These are phyloP conservation scores for Zanthoxylum bungeanum DNA, from an alignment of 345 rosid species.

Conservation along the genomic window DNA sequence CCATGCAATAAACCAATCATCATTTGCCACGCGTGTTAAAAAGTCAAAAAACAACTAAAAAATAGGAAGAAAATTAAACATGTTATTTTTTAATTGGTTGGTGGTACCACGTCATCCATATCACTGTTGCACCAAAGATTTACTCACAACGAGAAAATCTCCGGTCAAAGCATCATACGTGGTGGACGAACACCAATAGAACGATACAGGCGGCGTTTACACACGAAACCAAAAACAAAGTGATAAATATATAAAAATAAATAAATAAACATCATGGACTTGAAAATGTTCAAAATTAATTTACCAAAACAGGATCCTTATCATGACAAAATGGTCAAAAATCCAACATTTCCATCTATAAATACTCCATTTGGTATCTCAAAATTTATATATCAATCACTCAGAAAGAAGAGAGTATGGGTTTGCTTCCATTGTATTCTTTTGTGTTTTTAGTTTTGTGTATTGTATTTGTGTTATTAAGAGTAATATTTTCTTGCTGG, in stretches of 20 bases:
- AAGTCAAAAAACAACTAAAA: too few species aligned
- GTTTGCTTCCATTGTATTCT: conserved; percentile 16
- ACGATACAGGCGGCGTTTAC: neutral
- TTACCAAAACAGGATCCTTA: neutral
- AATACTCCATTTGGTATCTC: conserved; percentile 29
- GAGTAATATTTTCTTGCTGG: conserved; percentile 56
- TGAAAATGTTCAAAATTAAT: conserved; percentile 11
- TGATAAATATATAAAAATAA: neutral
- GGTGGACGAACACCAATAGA: neutral
- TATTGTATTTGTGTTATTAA: conserved; percentile 33
- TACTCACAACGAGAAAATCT: too few species aligned
- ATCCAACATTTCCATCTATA: conserved; percentile 33
- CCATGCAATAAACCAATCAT: too few species aligned
- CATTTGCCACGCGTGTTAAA: too few species aligned
- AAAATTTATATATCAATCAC: neutral
- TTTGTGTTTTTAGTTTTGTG: conserved; percentile 13
- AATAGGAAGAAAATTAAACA: too few species aligned
- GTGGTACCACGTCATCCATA: too few species aligned
- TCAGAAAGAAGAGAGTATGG: conserved; percentile 16
- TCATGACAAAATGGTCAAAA: conserved; percentile 8
- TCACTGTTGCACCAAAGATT: too few species aligned
- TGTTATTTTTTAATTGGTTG: too few species aligned
- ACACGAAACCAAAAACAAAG: neutral
- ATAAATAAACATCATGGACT: neutral
- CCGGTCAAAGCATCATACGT: conserved; percentile 5